phyloP scores from a whole-genome alignment of 768 basidiomycete species.

The Boletus sensibilis region DNA sequence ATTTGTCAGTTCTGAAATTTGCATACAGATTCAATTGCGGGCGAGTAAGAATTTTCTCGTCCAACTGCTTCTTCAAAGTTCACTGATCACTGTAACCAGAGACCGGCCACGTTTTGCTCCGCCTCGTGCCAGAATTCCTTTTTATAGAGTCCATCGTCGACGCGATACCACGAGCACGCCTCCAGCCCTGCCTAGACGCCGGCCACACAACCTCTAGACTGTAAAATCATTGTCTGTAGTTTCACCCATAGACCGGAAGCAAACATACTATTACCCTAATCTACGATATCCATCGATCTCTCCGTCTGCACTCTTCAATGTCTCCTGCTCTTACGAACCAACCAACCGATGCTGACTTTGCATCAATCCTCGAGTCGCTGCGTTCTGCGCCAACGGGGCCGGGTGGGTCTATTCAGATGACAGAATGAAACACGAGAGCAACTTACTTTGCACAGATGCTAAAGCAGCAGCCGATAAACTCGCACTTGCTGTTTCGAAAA shows the following conservation, averaged over 20 bases:
- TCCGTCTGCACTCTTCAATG: constrained; percentile 34
- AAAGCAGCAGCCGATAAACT: constrained; percentile 81
- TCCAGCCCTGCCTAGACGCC: not conserved
- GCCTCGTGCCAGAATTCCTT: not conserved
- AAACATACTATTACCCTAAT: constrained; percentile 20
- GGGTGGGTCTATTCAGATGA: constrained; percentile 36
- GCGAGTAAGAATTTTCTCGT: not conserved
- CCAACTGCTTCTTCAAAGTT: not conserved
- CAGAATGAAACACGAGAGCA: not conserved
- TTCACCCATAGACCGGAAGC: constrained; percentile 20
- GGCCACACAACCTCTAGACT: constrained; percentile 15
- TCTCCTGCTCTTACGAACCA: constrained; percentile 54
- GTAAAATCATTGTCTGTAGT: constrained; percentile 4
- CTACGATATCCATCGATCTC: constrained; percentile 20
- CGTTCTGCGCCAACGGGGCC: constrained; percentile 61
- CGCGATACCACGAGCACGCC: constrained; percentile 12
- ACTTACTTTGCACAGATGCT: constrained; percentile 53
- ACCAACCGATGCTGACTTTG: constrained; percentile 42
- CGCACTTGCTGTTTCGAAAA: constrained; percentile 66
- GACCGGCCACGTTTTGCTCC: not conserved
- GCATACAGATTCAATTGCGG: no score
- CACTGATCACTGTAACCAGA: not conserved
- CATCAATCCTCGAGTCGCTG: constrained; percentile 45
- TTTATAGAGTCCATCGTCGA: not conserved
- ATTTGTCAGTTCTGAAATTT: constrained; percentile 11